phyloP scores from a whole-genome alignment of 139 green algal species.

The Marvania coccoides region DNA sequence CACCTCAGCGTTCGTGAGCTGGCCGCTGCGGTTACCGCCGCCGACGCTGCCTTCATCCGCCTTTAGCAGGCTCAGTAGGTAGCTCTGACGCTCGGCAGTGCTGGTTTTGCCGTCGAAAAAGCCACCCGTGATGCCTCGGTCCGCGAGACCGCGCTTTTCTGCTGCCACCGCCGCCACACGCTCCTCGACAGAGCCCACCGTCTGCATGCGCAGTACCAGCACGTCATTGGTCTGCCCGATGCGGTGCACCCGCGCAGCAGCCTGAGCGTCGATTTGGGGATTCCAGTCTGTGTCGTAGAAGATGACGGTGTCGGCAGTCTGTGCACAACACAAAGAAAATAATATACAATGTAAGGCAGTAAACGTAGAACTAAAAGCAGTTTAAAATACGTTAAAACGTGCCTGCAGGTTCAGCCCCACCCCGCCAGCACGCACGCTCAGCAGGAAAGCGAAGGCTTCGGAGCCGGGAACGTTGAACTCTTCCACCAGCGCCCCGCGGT shows the following conservation, averaged over 20 bases:
- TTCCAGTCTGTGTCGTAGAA: slow-evolving; percentile 69
- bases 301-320: slow-evolving; percentile 75
- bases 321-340: no score
- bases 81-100: slow-evolving; percentile 53
- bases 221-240: slow-evolving; percentile 92
- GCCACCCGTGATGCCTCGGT: slow-evolving; percentile 58
- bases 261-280: slow-evolving; percentile 79
- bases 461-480: slow-evolving; percentile 87
- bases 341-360: no score
- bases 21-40: not conserved
- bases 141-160: slow-evolving; percentile 43
- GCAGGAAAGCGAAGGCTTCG: slow-evolving; percentile 90
- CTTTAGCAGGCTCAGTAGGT: slow-evolving; percentile 38
- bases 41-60: not conserved
- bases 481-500: slow-evolving; percentile 84
- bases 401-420: slow-evolving; percentile 89
- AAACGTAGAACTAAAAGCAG: no score
- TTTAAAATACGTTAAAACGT: no score
- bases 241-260: slow-evolving; percentile 88
- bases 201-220: slow-evolving; percentile 78
- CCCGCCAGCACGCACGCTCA: slow-evolving; percentile 81
- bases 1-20: not conserved
- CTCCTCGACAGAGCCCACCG: slow-evolving; percentile 4
- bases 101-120: slow-evolving; percentile 79
- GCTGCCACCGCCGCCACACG: not conserved